A percentile compares a stretch with the other conserved stretches of the same genome.
Conservation (phyloP, 345 rosid genomes). For the Angophora floribunda region DNA sequence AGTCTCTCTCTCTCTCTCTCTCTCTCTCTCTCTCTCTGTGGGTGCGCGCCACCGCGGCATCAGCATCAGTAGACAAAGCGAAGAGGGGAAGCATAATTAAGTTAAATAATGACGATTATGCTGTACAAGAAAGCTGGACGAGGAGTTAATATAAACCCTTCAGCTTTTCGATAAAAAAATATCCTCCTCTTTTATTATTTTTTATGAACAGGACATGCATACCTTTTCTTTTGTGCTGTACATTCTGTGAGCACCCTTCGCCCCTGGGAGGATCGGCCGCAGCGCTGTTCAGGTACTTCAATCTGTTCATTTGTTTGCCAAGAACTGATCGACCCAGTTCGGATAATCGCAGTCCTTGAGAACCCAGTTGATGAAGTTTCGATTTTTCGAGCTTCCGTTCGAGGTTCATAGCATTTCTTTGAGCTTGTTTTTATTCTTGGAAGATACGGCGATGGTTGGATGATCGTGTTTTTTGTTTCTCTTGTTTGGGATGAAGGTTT, state of each 20-base stretch:
- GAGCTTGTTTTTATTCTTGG: background rate
- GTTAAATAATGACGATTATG: background rate
- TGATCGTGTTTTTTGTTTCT: background rate
- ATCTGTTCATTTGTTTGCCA: background rate
- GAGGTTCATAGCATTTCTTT: background rate
- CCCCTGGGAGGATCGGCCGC: background rate
- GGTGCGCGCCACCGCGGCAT: background rate
- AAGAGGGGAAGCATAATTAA: background rate
- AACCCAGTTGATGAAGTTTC: constrained; percentile 5
- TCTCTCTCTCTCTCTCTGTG: background rate
- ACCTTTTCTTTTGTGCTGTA: background rate
- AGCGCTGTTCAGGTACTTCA: background rate
- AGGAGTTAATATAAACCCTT: background rate
- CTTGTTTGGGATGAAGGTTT: background rate
- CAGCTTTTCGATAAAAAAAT: background rate
- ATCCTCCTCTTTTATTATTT: background rate
- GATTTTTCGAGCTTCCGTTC: background rate
- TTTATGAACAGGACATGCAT: background rate
- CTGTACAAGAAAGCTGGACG: background rate
- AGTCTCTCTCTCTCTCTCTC: background rate
- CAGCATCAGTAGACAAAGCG: background rate
- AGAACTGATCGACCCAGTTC: background rate
- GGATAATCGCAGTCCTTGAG: constrained; percentile 1
- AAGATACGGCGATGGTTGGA: background rate
- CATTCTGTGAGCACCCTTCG: background rate